Evolutionary conservation across 176 grass and related monocot species (phyloP), one percentile per base, ranked within the genome.

Genomic region (Raddia guianensis): DNA sequence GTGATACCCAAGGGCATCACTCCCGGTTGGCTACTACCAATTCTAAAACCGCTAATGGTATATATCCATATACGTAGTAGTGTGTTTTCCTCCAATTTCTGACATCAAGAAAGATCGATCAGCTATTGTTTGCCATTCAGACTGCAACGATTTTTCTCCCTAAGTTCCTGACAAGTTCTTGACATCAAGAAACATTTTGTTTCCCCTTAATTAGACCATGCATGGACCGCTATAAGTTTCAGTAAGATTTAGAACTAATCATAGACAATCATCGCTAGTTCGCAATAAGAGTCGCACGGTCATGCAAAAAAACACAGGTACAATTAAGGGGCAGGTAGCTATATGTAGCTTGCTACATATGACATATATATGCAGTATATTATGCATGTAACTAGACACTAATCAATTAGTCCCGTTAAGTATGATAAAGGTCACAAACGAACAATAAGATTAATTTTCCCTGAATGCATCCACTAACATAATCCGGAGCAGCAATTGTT

Each of bases 401-500:
- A 11, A 48, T 69, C 37, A 2, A 40, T 40, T 40, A 40, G 37
- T 40, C 37, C 37, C 37, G 4, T 5, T 5, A 40, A 40, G 37
- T 40, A 40, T 40, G 2, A 40, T 40, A 40, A 40, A 40, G 37
- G 37, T 40, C 37, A 40, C 37, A 40, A 40, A 5, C 4, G 37
- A 40, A 40, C 37, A 40, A 40, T 40, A 40, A 40, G 2, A 40
- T 40, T 40, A 40, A 40, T 40, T 40, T 40, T 40, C 37, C 37
- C 37, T 40, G 4, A 0, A 40, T 40, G 37, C 37, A 40, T 40
- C 37, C 65, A n/a, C 14, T 79, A 80, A 70, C 65, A 72, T 77
- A 85, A 77, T 58, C 72, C 65, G 8, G 14, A 32, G 87, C 78
- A 85, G 78, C 87, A 89, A 82, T 85, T 85, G 82, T 85, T 89